These are phyloP conservation scores for Debaryomyces sp. DNA, from an alignment of 1,139 yeast species.

Conservation along the genomic window DNA sequence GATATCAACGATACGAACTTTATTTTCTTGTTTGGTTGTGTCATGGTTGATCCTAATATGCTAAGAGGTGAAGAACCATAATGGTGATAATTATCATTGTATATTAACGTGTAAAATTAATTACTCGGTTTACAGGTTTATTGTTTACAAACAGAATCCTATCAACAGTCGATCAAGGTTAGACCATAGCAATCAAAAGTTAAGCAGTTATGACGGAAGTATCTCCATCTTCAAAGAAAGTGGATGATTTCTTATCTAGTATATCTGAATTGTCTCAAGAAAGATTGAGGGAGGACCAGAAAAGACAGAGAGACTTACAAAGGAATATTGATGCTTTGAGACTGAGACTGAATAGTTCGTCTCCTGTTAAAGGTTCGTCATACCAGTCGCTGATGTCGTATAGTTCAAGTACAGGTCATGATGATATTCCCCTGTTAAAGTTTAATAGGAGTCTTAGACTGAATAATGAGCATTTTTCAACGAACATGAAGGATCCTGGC, in stretches of 20 bases:
- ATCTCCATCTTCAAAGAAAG: slow-evolving; percentile 33
- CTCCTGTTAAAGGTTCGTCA: slow-evolving; percentile 3
- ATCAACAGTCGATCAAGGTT: background rate
- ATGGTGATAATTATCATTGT: background rate
- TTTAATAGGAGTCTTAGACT: slow-evolving; percentile 18
- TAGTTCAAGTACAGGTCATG: background rate
- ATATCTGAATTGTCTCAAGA: slow-evolving; percentile 38
- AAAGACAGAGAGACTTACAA: slow-evolving; percentile 34
- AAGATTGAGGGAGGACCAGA: slow-evolving; percentile 33
- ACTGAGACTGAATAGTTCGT: slow-evolving; percentile 24
- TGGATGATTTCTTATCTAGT: slow-evolving; percentile 37
- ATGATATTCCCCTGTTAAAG: slow-evolving; percentile 22
- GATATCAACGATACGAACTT: slow-evolving; percentile 57
- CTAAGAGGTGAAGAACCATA: background rate
- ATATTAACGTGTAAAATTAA: background rate
- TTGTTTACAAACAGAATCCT: background rate
- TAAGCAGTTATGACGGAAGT: slow-evolving; percentile 18
- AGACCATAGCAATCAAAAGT: background rate
- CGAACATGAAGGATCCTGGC: slow-evolving; percentile 5
- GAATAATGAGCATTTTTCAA: background rate
- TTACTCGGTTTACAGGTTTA: background rate
- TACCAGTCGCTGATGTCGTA: background rate
- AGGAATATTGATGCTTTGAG: slow-evolving; percentile 34
- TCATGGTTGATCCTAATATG: background rate
- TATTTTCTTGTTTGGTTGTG: slow-evolving; percentile 18